Evolutionary conservation across 2,329 filamentous ascomycete genomes (phyloP).

Genomic region (Trichoderma cornu-damae): DNA sequence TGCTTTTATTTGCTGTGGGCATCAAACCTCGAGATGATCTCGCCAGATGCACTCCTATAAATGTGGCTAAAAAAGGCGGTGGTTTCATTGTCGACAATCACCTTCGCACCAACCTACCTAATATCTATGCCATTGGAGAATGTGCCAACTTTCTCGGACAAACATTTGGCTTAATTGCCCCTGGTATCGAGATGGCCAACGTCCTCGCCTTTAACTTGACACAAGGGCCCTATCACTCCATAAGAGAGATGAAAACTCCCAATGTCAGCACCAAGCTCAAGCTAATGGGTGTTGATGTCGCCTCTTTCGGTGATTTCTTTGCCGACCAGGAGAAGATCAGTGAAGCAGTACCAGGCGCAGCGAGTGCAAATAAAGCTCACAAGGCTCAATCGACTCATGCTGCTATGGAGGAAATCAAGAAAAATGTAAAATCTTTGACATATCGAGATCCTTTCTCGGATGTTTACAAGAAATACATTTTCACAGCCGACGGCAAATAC

Average conservation of each 20-base stretch:
- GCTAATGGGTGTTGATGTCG: slow-evolving; percentile 82
- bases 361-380: background rate
- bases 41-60: slow-evolving; percentile 63
- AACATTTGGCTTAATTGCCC: slow-evolving; percentile 83
- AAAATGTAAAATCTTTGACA: slow-evolving; percentile 69
- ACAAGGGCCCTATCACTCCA: slow-evolving; percentile 66
- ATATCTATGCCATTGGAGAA: slow-evolving; percentile 84
- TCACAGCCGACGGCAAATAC: slow-evolving; percentile 84
- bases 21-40: slow-evolving; percentile 77
- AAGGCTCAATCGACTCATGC: slow-evolving; percentile 32
- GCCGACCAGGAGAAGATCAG: slow-evolving; percentile 74
- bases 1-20: slow-evolving; percentile 85
- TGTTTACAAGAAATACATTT: slow-evolving; percentile 91
- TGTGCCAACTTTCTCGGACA: slow-evolving; percentile 86
- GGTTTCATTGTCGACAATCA: slow-evolving; percentile 67
- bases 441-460: slow-evolving; percentile 86
- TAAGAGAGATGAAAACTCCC: slow-evolving; percentile 69
- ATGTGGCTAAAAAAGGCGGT: slow-evolving; percentile 65
- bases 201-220: slow-evolving; percentile 88
- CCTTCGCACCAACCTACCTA: slow-evolving; percentile 63
- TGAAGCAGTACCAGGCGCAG: slow-evolving; percentile 56
- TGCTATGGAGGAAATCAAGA: background rate
- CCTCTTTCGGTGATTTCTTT: slow-evolving; percentile 91
- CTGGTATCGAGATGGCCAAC: slow-evolving; percentile 89
- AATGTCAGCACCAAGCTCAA: slow-evolving; percentile 91